phyloP scores from a whole-genome alignment of 257 asterid species.

The Nicotiana tabacum region DNA sequence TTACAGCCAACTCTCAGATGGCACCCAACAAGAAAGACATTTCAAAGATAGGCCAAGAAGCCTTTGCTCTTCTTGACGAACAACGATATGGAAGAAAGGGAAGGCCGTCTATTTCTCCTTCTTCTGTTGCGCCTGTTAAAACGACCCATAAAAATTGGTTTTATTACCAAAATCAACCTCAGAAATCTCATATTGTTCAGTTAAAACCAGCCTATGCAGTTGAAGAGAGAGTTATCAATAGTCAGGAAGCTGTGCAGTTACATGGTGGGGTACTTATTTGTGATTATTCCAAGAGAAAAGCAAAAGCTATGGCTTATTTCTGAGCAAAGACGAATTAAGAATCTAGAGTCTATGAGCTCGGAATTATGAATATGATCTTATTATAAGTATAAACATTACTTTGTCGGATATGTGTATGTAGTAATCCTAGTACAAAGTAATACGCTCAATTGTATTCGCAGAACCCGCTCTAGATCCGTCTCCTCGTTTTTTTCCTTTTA shows the following conservation, averaged over 20 bases:
- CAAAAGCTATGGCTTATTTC: neutral
- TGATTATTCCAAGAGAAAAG: neutral
- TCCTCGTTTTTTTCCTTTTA: neutral
- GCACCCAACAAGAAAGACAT: slow-evolving; percentile 7
- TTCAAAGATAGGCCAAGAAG: slow-evolving; percentile 1
- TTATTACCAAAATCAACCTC: neutral
- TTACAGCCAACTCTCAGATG: neutral
- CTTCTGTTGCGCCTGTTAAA: neutral
- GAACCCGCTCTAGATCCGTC: neutral
- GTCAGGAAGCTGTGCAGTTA: neutral
- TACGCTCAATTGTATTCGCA: neutral
- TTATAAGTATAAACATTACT: neutral
- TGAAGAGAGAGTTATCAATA: slow-evolving; percentile 4
- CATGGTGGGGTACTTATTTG: neutral
- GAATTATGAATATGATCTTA: neutral
- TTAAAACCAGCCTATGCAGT: neutral
- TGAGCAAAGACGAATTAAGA: neutral
- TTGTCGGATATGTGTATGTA: no score
- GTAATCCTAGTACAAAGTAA: no score
- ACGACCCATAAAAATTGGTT: neutral
- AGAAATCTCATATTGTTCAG: neutral
- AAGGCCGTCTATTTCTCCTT: neutral
- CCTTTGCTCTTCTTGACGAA: neutral
- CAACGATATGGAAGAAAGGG: neutral
- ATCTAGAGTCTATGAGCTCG: neutral